Conservation (phyloP, 2,329 filamentous ascomycete genomes). For the Fusarium nematophilum region DNA sequence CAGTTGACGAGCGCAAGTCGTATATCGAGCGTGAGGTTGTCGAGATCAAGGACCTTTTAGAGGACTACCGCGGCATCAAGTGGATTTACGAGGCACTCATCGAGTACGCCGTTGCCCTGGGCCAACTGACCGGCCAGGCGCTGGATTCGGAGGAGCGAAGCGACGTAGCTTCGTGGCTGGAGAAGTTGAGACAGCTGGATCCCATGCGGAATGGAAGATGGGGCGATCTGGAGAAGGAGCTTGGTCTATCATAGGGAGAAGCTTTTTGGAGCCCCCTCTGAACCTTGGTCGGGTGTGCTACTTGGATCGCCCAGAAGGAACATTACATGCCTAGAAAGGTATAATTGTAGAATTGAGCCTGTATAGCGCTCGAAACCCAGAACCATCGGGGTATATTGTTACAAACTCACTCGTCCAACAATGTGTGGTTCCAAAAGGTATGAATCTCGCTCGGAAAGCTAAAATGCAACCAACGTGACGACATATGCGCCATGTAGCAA, state of each 20-base stretch:
- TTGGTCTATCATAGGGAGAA: slow-evolving; percentile 33
- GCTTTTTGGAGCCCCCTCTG: neutral
- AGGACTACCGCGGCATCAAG: slow-evolving; percentile 72
- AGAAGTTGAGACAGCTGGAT: slow-evolving; percentile 75
- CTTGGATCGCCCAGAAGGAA: neutral
- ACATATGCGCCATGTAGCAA: neutral
- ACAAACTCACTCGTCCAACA: neutral
- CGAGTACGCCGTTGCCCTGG: slow-evolving; percentile 74
- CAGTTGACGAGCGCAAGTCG: slow-evolving; percentile 67
- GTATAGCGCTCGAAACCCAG: neutral
- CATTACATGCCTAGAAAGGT: neutral
- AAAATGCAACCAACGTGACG: neutral
- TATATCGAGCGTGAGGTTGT: slow-evolving; percentile 79
- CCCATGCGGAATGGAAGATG: slow-evolving; percentile 80
- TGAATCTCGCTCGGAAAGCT: slow-evolving; percentile 9
- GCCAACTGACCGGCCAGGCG: slow-evolving; percentile 60
- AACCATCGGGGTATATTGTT: slow-evolving; percentile 1
- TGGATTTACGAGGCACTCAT: slow-evolving; percentile 92
- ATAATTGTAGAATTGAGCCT: neutral
- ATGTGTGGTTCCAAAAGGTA: slow-evolving; percentile 6
- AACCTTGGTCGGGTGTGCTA: too few relatives aligned
- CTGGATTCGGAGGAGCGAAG: slow-evolving; percentile 53
- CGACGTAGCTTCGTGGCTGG: slow-evolving; percentile 69
- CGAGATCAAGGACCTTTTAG: slow-evolving; percentile 74
- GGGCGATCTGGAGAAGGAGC: slow-evolving; percentile 71